Conservation (phyloP, 768 basidiomycete species). For the Agaricus blazei region DNA sequence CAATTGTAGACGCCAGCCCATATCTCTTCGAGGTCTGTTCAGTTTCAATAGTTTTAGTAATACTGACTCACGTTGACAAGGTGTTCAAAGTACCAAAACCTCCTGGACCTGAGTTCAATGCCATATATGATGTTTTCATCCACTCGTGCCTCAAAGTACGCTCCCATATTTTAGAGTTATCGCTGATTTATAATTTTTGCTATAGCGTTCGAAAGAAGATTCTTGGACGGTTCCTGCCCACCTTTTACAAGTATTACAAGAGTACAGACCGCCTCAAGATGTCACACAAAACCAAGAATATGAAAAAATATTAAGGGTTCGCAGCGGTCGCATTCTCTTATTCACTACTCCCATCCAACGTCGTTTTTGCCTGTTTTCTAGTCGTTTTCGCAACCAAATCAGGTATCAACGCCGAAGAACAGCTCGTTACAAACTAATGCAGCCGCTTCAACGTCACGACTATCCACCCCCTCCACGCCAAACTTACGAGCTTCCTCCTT, state of each 20-base stretch:
- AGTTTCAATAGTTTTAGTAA: neutral
- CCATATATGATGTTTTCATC: slow-evolving; percentile 37
- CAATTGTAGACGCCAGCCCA: slow-evolving; percentile 46
- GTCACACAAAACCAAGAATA: slow-evolving; percentile 22
- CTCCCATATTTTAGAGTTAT: neutral
- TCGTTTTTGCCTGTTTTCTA: slow-evolving; percentile 5
- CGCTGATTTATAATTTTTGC: slow-evolving; percentile 3
- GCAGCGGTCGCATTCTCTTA: slow-evolving; percentile 35
- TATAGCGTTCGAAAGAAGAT: slow-evolving; percentile 35
- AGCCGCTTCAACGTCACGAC: neutral
- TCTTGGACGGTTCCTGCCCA: slow-evolving; percentile 40
- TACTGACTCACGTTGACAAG: neutral
- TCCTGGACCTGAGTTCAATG: slow-evolving; percentile 14
- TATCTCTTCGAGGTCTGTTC: slow-evolving; percentile 42
- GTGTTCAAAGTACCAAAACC: neutral
- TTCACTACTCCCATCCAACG: slow-evolving; percentile 8
- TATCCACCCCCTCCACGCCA: neutral
- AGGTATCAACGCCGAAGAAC: neutral
- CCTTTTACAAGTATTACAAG: slow-evolving; percentile 29
- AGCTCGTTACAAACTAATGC: neutral
- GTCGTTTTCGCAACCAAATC: slow-evolving; percentile 2
- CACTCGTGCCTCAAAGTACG: slow-evolving; percentile 38
- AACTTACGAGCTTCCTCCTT: neutral
- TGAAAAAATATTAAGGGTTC: slow-evolving; percentile 50
- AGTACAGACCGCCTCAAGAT: slow-evolving; percentile 20